Base-by-base conservation (phyloP, 2,329 filamentous ascomycete genomes). In the Colletotrichum theobromicola region DNA sequence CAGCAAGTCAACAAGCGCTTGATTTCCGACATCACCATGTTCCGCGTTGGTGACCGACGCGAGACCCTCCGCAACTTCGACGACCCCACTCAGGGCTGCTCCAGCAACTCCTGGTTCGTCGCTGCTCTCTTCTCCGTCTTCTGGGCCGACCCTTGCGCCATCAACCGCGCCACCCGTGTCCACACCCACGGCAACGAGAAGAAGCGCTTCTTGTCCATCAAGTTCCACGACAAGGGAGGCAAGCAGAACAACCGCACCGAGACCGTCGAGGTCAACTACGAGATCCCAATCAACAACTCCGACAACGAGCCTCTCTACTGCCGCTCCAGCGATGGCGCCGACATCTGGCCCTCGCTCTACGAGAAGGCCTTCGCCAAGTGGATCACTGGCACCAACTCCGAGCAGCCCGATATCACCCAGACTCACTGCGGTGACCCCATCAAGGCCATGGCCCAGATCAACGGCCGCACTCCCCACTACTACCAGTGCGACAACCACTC, bases 291-390 rank as follows among this genome's bases (percentile, higher is more conserved):
- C 70, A 85, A 87, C 81, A 87, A 86, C 81, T 84, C 83, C 13
- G 83, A 81, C 80, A 83, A 84, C 77, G 79, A 83, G 78, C 84
- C 84, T 28, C 76, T 87, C 28, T 87, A 86, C 80, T 85, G 83
- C 77, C 84, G 82, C 75, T 83, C 85, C 16, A 83, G 80, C 74
- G 83, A 85, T 76, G 82, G 82, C 16, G 81, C 81, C 72, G 84
- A 86, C 76, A 82, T 86, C 74, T 87, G 85, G 86, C 85, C 86
- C 2, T 79, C 83, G 30, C 80, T 87, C 58, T 87, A 87, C 79
- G 86, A 87, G 81, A 87, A 87, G 82, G 86, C 85, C 16, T 87
- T 87, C 71, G 81, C 86, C 77, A 85, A 85, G 79, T 87, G 86
- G 86, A 80, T 86, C 76, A 82, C 79, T 13, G 75, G 76, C 24